Base-by-base conservation (phyloP, 2,329 filamentous ascomycete genomes). In the Beauveria australis region DNA sequence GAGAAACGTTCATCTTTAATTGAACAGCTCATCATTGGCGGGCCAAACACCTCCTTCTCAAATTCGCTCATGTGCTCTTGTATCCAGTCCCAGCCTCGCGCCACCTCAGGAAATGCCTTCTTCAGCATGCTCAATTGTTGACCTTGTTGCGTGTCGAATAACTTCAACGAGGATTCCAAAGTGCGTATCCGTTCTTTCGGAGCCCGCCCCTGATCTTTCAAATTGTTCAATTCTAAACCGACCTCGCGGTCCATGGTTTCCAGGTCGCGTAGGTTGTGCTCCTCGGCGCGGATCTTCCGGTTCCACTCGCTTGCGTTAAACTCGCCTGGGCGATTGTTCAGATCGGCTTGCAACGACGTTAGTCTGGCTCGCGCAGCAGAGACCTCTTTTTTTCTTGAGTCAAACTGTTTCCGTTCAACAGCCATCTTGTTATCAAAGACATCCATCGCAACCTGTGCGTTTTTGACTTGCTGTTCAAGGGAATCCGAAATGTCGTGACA, bases 71-170 rank as follows among this genome's bases (percentile, higher is more conserved):
- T 81, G 70, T 99, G 85, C 2, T 84, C 72, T 68, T 90, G 82
- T 56, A 97, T 81, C 92, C 93, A 99, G 47, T 86, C 79, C 86
- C 91, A 96, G 2, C 87, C 91, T 65, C 71, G 77, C 12, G 82
- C 81, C 2, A 88, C 84, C 61, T 97, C 89, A 0, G 70, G 70
- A 12, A 87, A 88, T 0, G 81, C 18, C 6, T 70, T 78, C 57
- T 78, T 78, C 59, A 99, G 80, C 64, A 88, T 84, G 53, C 75
- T 83, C 60, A 89, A 77, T 65, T 91, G 87, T 68, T 89, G 88
- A 6, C 92, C 92, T 62, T 86, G 80, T 66, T 89, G 84, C 1
- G 91, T 93, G 54, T 91, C 81, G 16, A 96, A 79, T 19, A 77
- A 81, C 26, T 78, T 72, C 24, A 90, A 71, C 18, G 86, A 81